These are phyloP conservation scores for Xylariaceae sp. DNA, from an alignment of 2,329 filamentous ascomycete species.

Conservation along the genomic window DNA sequence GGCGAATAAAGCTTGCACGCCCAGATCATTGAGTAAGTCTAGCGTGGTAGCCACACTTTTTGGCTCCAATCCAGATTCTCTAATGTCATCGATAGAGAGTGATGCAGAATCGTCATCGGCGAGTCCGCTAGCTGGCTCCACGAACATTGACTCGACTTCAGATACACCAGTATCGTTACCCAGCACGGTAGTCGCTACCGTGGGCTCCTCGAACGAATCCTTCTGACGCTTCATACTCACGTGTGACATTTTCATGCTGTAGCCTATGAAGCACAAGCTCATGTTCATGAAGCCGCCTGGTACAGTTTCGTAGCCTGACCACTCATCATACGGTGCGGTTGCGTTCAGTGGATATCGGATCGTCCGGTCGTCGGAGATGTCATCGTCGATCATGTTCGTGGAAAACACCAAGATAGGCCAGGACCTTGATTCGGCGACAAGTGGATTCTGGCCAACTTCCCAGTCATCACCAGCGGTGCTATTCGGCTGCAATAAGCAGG, in stretches of 20 bases:
- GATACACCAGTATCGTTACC: not conserved
- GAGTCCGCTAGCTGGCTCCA: not conserved
- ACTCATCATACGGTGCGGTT: not conserved
- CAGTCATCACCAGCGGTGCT: not conserved
- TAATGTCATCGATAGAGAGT: not conserved
- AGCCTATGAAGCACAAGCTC: not conserved
- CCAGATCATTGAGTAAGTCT: not conserved
- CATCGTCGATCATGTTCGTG: constrained; percentile 1
- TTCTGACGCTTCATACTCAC: not conserved
- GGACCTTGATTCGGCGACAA: not conserved
- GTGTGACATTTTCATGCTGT: not conserved
- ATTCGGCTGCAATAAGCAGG: not conserved
- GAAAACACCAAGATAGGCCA: constrained; percentile 6
- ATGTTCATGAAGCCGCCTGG: constrained; percentile 1
- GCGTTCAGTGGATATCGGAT: not conserved
- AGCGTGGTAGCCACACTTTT: not conserved
- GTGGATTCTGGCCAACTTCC: not conserved
- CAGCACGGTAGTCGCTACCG: not conserved
- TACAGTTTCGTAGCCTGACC: not conserved
- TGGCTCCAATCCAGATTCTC: not conserved
- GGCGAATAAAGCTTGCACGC: not conserved
- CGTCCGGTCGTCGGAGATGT: not conserved
- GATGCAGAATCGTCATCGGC: not conserved
- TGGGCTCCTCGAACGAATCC: not conserved
- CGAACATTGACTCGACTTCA: not conserved